Base-by-base conservation (phyloP, 2,329 filamentous ascomycete species). In the Coleophoma eucalyptorum region DNA sequence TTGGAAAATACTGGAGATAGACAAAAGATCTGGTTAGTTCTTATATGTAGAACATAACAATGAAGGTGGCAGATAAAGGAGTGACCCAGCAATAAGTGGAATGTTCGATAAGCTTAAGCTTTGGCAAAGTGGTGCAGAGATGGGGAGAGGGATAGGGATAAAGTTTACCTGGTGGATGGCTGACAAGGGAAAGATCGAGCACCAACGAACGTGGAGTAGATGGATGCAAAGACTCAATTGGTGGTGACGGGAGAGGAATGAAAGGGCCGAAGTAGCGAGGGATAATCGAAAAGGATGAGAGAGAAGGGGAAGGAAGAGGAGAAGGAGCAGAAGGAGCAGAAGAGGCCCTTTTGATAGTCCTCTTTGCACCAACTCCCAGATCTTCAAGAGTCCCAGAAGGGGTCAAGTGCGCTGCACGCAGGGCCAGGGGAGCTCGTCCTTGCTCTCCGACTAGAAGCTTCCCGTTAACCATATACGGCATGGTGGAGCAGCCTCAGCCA, bases 181-280 rank as follows among this genome's bases (percentile, higher is more conserved):
- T 26, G 19, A n/a, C n/a, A n/a, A 13, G 19, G n/a, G 19, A 8
- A 15, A 43, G 13, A 5, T 21, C 16, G 19, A 44, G 15, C n/a
- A 8, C 21, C 10, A 44, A 31, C 35, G 35, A 38, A 38, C 16
- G 35, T 37, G 32, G 33, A 15, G 33, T n/a, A 38, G 19, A 20
- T 31, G n/a, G 19, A 15, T 12, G 13, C n/a, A 15, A 19, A 19
- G 19, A 37, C 13, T 31, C 18, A n/a, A 31, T 31, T 45, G 26
- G 31, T 19, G 13, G 16, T 11, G 20, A 26, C 13, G 7, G 5
- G 34, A 37, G 45, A 38, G 20, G 45, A 38, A 48, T 37, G 43
- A 51, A 51, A 43, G 37, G 32, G 46, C 31, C n/a, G 37, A 50
- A 26, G 11, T 34, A 26, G 26, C 26, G 33, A 37, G 35, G 26